A percentile compares a stretch with the other conserved stretches of the same genome.
Evolutionary conservation across 192 early-diverging fungal genomes (phyloP).

Genomic region (Allomyces javanicus): DNA sequence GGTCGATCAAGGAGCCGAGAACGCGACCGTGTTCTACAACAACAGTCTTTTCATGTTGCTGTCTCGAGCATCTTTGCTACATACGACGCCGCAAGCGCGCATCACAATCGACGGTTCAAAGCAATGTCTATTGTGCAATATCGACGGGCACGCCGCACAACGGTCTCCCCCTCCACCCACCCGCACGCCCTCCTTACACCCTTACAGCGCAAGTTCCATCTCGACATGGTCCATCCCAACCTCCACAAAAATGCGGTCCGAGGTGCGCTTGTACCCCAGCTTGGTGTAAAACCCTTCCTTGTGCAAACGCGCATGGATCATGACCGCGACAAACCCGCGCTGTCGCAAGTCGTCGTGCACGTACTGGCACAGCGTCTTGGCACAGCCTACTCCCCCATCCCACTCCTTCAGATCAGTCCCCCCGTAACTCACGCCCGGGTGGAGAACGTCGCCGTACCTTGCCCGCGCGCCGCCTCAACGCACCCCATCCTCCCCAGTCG

Average conservation of each 20-base stretch:
- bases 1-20: too few species aligned
- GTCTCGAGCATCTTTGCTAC: too few species aligned
- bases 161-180: too few species aligned
- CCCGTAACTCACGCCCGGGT: too few species aligned
- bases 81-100: too few species aligned
- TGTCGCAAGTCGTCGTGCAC: not conserved
- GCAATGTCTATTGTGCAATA: too few species aligned
- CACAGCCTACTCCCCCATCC: not conserved
- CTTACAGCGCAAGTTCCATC: not conserved
- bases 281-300: not conserved
- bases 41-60: too few species aligned
- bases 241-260: not conserved
- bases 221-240: not conserved
- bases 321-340: not conserved
- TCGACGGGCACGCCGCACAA: too few species aligned
- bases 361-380: not conserved
- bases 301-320: not conserved
- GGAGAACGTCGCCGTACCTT: not conserved
- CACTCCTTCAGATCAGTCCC: too few species aligned
- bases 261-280: not conserved
- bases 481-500: not conserved
- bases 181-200: too few species aligned
- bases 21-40: too few species aligned
- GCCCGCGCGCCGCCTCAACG: not conserved
- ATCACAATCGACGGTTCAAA: too few species aligned